Evolutionary conservation across 345 rosid species (phyloP).

Genomic region (Cardamine resedifolia): DNA sequence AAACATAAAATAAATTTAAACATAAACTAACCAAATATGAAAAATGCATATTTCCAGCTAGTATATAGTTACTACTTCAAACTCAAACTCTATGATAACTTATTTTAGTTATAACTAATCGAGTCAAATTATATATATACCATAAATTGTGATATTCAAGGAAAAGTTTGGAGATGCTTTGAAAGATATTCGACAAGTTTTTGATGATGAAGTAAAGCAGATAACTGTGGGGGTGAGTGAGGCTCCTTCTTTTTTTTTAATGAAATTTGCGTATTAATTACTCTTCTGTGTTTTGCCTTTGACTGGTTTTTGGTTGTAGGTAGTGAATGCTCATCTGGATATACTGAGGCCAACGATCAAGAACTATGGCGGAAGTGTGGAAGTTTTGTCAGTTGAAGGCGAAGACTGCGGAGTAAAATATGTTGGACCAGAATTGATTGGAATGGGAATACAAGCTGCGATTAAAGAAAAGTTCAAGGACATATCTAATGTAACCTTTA

Average conservation of each 20-base stretch:
- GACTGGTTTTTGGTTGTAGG: constrained; percentile 47
- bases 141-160: no score
- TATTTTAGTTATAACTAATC: no score
- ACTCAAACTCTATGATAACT: no score
- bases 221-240: constrained; percentile 65
- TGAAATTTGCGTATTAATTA: background rate
- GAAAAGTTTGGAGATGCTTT: constrained; percentile 92
- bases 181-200: constrained; percentile 77
- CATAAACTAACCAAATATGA: no score
- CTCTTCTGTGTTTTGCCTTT: background rate
- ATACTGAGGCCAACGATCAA: constrained; percentile 83
- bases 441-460: constrained; percentile 86
- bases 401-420: constrained; percentile 70
- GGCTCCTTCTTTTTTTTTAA: background rate
- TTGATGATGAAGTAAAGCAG: constrained; percentile 59
- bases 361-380: constrained; percentile 86
- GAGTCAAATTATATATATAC: no score
- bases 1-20: no score
- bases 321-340: constrained; percentile 83
- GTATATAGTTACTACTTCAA: no score
- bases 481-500: constrained; percentile 54
- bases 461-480: constrained; percentile 94
- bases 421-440: constrained; percentile 84
- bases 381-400: constrained; percentile 64
- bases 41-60: no score